These are phyloP conservation scores for Aurinia saxatilis DNA, from an alignment of 345 rosid species.

Conservation along the genomic window DNA sequence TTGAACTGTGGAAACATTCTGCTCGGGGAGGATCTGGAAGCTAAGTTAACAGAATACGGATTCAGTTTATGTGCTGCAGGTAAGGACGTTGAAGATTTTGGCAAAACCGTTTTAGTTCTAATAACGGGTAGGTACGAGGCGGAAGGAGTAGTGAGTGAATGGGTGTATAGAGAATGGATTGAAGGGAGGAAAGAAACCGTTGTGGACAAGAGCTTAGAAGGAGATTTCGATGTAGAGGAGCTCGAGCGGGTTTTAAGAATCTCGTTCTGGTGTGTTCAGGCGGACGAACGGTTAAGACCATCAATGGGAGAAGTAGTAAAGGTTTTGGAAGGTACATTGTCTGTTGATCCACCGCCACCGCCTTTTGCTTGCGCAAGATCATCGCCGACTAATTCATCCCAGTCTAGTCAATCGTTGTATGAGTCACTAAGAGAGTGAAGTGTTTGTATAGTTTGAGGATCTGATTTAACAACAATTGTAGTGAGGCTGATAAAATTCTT, in stretches of 20 bases:
- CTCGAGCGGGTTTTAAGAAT: constrained; percentile 61
- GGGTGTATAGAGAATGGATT: constrained; percentile 55
- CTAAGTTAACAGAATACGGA: constrained; percentile 68
- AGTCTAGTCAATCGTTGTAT: constrained; percentile 25
- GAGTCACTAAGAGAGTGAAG: constrained; percentile 6
- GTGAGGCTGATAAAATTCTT: constrained; percentile 12
- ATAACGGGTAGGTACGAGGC: constrained; percentile 41
- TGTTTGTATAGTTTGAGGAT: constrained; percentile 22
- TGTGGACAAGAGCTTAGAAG: constrained; percentile 42
- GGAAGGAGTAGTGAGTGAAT: constrained; percentile 27
- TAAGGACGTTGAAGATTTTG: constrained; percentile 69
- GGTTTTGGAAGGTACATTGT: constrained; percentile 67
- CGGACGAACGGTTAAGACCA: constrained; percentile 60
- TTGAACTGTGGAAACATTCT: constrained; percentile 60
- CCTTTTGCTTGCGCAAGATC: constrained; percentile 37
- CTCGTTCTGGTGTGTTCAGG: constrained; percentile 74
- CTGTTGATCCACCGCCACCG: constrained; percentile 68
- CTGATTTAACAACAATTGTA: constrained; percentile 27
- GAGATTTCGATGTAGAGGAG: constrained; percentile 38
- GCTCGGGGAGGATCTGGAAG: constrained; percentile 54
- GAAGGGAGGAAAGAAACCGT: constrained; percentile 40
- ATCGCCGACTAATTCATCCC: constrained; percentile 25
- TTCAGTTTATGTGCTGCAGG: constrained; percentile 43
- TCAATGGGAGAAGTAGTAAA: constrained; percentile 75
- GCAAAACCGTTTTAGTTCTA: constrained; percentile 43